Conservation (phyloP, 164 flowering plant genomes). For the Kalanchoe fedtschenkoi region DNA sequence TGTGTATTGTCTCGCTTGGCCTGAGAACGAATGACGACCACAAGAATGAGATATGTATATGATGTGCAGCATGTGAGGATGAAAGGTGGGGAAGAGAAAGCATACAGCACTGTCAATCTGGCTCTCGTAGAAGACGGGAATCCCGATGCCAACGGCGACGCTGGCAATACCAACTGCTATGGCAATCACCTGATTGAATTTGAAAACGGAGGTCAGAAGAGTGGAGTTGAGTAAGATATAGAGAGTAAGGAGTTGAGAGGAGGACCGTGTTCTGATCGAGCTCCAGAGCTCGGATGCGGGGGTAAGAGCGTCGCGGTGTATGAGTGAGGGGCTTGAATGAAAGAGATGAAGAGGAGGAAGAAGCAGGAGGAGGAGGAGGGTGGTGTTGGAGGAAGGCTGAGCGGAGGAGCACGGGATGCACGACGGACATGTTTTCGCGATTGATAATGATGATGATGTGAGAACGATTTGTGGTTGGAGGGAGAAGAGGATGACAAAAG, state of each 20-base stretch:
- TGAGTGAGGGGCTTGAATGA: not conserved
- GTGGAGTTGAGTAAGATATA: too few species aligned
- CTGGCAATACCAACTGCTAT: slow-evolving; percentile 81
- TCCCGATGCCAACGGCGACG: slow-evolving; percentile 82
- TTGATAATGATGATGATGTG: too few species aligned
- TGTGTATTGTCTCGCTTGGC: slow-evolving; percentile 89
- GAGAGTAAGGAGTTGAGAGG: not conserved
- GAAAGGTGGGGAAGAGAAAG: not conserved
- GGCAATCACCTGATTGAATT: slow-evolving; percentile 49
- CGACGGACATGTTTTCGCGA: too few species aligned
- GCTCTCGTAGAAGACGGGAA: slow-evolving; percentile 83
- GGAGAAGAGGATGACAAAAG: too few species aligned
- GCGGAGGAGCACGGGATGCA: too few species aligned
- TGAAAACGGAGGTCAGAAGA: not conserved
- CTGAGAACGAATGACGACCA: slow-evolving; percentile 24
- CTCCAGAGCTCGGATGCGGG: slow-evolving; percentile 44
- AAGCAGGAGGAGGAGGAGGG: not conserved
- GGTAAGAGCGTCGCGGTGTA: slow-evolving; percentile 21
- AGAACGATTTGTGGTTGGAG: too few species aligned
- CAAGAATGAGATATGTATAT: not conserved
- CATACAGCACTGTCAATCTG: slow-evolving; percentile 89
- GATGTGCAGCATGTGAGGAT: too few species aligned
- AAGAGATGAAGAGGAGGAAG: not conserved
- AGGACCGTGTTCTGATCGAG: slow-evolving; percentile 55
- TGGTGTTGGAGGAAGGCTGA: too few species aligned